Evolutionary conservation across 768 basidiomycete genomes (phyloP).

Genomic region (Saitozyma podzolica): DNA sequence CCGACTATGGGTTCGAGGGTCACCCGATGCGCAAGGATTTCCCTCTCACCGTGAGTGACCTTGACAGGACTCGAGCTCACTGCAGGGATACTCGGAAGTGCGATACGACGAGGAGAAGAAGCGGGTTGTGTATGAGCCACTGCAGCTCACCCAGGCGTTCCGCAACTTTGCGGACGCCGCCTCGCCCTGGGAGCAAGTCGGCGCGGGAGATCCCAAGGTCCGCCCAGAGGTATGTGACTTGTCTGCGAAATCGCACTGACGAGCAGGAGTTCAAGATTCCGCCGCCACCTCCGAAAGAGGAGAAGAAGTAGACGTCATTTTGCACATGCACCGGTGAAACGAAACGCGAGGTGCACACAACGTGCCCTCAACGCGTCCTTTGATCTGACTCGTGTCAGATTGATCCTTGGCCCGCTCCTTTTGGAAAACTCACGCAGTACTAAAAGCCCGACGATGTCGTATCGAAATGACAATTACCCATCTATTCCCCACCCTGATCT

Average conservation of each 20-base stretch:
- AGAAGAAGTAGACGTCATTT: conserved; percentile 45
- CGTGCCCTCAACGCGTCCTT: not conserved
- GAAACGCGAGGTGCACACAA: not conserved
- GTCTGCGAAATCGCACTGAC: conserved; percentile 53
- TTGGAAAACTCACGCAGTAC: not conserved
- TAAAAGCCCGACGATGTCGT: not conserved
- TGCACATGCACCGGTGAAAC: not conserved
- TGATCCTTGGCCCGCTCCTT: not conserved
- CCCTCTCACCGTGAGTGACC: conserved; percentile 76
- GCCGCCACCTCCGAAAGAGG: conserved; percentile 69
- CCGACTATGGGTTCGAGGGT: conserved; percentile 98
- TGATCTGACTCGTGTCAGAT: not conserved
- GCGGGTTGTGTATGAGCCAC: conserved; percentile 94
- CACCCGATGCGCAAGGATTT: conserved; percentile 98
- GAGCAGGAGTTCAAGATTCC: conserved; percentile 52
- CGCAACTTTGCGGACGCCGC: conserved; percentile 90
- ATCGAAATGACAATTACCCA: no score
- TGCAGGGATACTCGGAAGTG: conserved; percentile 94
- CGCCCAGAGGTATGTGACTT: conserved; percentile 29
- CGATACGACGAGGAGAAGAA: conserved; percentile 98
- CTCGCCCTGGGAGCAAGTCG: conserved; percentile 92
- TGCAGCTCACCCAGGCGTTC: conserved; percentile 96
- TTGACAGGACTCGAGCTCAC: conserved; percentile 2
- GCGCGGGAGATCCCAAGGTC: conserved; percentile 58
- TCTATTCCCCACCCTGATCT: no score